Conservation (phyloP, 257 asterid genomes). For the Jacaranda mimosifolia region DNA sequence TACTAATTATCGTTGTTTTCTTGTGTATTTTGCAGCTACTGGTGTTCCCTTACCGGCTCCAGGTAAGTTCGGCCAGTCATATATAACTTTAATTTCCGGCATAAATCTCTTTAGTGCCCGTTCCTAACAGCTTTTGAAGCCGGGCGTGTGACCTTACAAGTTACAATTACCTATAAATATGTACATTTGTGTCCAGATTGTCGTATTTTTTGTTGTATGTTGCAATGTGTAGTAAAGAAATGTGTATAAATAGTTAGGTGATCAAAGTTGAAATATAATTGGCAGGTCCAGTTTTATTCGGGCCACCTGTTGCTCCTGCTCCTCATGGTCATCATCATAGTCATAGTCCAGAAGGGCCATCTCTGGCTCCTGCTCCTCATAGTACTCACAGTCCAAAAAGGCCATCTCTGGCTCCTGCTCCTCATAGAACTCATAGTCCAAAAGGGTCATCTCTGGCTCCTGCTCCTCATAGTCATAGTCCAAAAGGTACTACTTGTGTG, state of each 20-base stretch:
- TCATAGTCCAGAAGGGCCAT: not conserved
- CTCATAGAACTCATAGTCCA: slow-evolving; percentile 31
- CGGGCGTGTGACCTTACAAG: too few relatives aligned
- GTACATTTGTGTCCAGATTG: too few relatives aligned
- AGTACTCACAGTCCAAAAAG: not conserved
- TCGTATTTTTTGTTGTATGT: too few relatives aligned
- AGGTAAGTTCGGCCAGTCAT: slow-evolving; percentile 47
- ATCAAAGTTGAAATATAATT: not conserved
- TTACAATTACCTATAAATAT: not conserved
- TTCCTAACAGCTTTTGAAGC: not conserved
- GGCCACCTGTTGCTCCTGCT: slow-evolving; percentile 55
- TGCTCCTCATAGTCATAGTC: slow-evolving; percentile 15
- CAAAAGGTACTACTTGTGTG: slow-evolving; percentile 33
- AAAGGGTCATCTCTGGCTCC: not conserved
- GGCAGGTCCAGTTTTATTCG: slow-evolving; percentile 67
- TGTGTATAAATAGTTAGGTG: too few relatives aligned
- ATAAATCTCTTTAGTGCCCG: not conserved
- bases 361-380: slow-evolving; percentile 20
- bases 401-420: slow-evolving; percentile 55
- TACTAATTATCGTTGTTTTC: not conserved
- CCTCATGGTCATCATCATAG: slow-evolving; percentile 40
- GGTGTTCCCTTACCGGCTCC: slow-evolving; percentile 84
- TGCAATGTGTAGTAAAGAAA: too few relatives aligned
- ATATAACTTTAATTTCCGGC: not conserved
- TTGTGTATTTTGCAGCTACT: slow-evolving; percentile 54